Evolutionary conservation across 352 stramenopile species (phyloP), one percentile per base, ranked within the genome.

Genomic region (Peronospora farinosa): DNA sequence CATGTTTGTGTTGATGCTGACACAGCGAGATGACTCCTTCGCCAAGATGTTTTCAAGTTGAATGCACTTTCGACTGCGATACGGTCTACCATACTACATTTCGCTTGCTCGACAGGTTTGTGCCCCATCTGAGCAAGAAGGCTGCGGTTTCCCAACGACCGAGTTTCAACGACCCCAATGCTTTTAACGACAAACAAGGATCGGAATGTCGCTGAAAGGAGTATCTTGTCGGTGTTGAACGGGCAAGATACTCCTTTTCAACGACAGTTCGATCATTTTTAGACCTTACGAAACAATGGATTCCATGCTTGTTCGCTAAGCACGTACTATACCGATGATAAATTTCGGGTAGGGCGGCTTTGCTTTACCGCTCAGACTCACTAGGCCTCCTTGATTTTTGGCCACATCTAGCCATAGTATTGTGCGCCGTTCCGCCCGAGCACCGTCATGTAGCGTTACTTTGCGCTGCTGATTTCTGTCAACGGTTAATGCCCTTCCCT

Each of bases 381-480:
- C 5, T 31, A 10, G 27, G 7, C 27, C 27, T 7, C 27, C 0
- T 5, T 7, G 27, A 31, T 21, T 21, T n/a, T 21, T 3, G 19
- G 19, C 3, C 19, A 21, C 19, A 21, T 3, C 27, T 10, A 31
- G 27, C 27, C 27, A 16, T 11, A 12, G 17, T 54, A 44, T 59
- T 41, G 48, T 57, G 28, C 57, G 62, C 36, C 19, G 19, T 21
- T 21, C 19, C 19, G 19, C 19, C 19, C 19, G 19, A 44, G 36
- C 44, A 46, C 39, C 40, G 46, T 51, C 53, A 40, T 9, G n/a
- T 12, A 13, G 17, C 48, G 55, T 63, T 58, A 64, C 51, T 21
- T 55, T 48, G 51, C 36, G 50, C 33, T 54, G 57, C 45, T 60
- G 57, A 61, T 60, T 61, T 60, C 27, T 65, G 16, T 16, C 38